phyloP scores from a whole-genome alignment of 176 grass and related monocot genomes.

The Tillandsia fasciculata region DNA sequence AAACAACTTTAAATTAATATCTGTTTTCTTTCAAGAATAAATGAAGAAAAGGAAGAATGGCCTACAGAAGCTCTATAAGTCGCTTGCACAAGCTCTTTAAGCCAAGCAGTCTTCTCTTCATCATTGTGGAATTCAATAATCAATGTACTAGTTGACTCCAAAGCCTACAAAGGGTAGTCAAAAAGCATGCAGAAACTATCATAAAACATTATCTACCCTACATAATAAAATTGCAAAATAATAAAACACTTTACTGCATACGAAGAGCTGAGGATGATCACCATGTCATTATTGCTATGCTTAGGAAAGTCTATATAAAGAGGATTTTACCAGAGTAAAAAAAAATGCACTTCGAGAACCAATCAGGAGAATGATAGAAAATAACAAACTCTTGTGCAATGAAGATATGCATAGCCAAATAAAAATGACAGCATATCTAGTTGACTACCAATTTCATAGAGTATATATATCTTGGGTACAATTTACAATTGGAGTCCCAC shows the following conservation, averaged over 20 bases:
- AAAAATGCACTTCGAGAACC: too few species aligned
- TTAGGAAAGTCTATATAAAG: too few species aligned
- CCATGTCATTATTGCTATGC: too few species aligned
- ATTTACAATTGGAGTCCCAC: too few species aligned
- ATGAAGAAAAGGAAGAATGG: conserved; percentile 16
- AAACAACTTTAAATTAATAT: conserved; percentile 13
- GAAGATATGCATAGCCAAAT: too few species aligned
- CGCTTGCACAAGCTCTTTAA: conserved; percentile 73
- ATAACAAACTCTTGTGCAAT: too few species aligned
- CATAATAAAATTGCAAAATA: background rate
- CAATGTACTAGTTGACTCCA: conserved; percentile 81
- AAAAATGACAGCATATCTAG: too few species aligned
- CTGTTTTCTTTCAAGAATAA: conserved; percentile 10
- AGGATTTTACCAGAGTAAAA: too few species aligned
- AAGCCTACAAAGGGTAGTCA: conserved; percentile 53
- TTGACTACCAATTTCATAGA: too few species aligned
- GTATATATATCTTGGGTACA: too few species aligned
- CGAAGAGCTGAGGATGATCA: too few species aligned
- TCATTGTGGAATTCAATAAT: conserved; percentile 73
- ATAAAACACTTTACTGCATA: background rate
- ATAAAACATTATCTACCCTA: background rate
- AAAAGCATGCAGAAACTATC: conserved; percentile 2
- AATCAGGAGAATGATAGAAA: too few species aligned
- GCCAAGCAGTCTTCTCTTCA: conserved; percentile 67
- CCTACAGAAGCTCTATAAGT: conserved; percentile 93